Evolutionary conservation across 805 yeast genomes (phyloP), one percentile per base, ranked within the genome.

Genomic region (Wickerhamiella azymoides): DNA sequence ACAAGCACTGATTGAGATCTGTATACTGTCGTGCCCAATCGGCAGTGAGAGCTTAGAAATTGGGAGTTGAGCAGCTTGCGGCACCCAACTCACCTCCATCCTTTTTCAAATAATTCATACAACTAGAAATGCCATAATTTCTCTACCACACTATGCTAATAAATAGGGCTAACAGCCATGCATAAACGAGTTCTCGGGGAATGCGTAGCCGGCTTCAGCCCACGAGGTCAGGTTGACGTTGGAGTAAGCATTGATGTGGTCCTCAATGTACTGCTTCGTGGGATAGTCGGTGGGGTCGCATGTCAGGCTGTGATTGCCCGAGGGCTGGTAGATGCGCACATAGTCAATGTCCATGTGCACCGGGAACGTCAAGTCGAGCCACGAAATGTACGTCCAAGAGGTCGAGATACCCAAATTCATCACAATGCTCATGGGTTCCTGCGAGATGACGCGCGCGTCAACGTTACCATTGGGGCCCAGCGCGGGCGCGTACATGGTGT

Each of bases 381-480:
- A 89, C 65, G 86, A 89, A 50, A 89, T 89, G 62, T 83, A 84
- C 7, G 92, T 84, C 97, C 97, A 89, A 49, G 77, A 81, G 57
- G 79, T 81, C 11, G 96, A 88, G 46, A 89, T 67, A 70, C 95
- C 98, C 66, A 89, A 65, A 62, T 89, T 89, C 70, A 89, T 58
- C 52, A 89, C 65, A 50, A 89, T 72, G 2, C 94, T 73, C 96
- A 89, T 86, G 52, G 97, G 97, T 60, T 89, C 98, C 61, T 81
- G 79, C 19, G 92, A 71, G 27, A 89, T 73, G 52, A 74, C 64
- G 63, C 97, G 77, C 80, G 81, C 77, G 36, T 76, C 92, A 53
- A 89, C 66, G 62, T 89, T 89, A 53, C 98, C 97, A 62, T 83
- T 83, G 32, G 96, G 95, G 48, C 84, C 81, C 48, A 89, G 66